These are phyloP conservation scores for Stachybotrys chartarum DNA, from an alignment of 2,329 filamentous ascomycete genomes.

Conservation along the genomic window DNA sequence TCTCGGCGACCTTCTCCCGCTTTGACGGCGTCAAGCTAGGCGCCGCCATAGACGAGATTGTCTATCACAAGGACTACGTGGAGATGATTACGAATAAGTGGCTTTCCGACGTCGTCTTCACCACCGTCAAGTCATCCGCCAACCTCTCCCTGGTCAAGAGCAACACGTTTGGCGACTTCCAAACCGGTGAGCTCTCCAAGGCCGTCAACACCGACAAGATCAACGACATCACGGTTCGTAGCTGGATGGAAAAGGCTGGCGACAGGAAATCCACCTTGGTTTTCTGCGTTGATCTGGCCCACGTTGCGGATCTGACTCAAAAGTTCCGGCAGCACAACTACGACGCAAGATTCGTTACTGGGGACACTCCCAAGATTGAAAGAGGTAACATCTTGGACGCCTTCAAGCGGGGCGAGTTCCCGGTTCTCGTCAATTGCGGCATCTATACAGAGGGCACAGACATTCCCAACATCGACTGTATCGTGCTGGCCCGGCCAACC, in stretches of 20 bases:
- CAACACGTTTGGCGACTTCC: constrained; percentile 66
- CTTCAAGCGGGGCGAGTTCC: constrained; percentile 71
- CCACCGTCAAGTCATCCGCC: constrained; percentile 77
- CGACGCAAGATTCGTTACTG: constrained; percentile 82
- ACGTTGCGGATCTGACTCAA: constrained; percentile 68
- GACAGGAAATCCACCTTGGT: constrained; percentile 78
- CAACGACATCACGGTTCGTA: constrained; percentile 78
- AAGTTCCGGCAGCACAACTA: constrained; percentile 72
- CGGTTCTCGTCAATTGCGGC: constrained; percentile 88
- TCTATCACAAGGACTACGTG: constrained; percentile 75
- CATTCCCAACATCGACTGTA: constrained; percentile 94
- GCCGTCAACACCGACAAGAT: constrained; percentile 75
- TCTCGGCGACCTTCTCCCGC: constrained; percentile 73
- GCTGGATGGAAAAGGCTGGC: constrained; percentile 73
- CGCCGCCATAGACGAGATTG: constrained; percentile 85
- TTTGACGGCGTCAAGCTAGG: constrained; percentile 81
- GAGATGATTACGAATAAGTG: constrained; percentile 78
- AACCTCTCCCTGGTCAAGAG: constrained; percentile 67
- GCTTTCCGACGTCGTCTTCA: constrained; percentile 89
- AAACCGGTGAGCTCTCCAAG: constrained; percentile 65
- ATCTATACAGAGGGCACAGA: constrained; percentile 97
- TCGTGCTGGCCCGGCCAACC: constrained; percentile 81
- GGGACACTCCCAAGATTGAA: constrained; percentile 63
- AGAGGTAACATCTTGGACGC: constrained; percentile 64
- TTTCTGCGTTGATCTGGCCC: constrained; percentile 86